phyloP scores from a whole-genome alignment of 2,329 filamentous ascomycete genomes.

The Pseudocercospora fijiensis region DNA sequence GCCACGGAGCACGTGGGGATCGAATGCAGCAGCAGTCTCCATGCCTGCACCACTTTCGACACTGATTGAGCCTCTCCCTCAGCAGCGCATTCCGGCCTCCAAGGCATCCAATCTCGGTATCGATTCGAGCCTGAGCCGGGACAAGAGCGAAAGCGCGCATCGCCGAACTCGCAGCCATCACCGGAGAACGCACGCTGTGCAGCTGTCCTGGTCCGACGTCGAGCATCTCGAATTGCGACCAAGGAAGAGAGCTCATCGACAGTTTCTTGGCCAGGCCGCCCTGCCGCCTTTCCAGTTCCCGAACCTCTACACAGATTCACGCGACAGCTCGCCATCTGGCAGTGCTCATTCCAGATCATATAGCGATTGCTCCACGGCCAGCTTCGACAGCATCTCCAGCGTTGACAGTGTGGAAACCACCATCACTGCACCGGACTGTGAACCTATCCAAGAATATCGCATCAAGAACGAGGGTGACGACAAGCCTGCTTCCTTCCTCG shows the following conservation, averaged over 20 bases:
- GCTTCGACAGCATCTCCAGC: constrained; percentile 5
- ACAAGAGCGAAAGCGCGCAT: neutral
- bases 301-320: neutral
- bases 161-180: constrained; percentile 3
- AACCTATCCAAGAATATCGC: neutral
- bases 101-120: neutral
- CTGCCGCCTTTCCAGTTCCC: constrained; percentile 3
- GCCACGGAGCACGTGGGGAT: neutral
- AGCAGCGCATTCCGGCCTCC: neutral
- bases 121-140: neutral
- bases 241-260: neutral
- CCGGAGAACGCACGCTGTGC: neutral
- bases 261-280: neutral
- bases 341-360: neutral
- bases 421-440: constrained; percentile 1
- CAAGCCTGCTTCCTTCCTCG: neutral
- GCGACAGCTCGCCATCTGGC: neutral
- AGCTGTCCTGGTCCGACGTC: constrained; percentile 1
- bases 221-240: neutral
- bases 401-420: neutral
- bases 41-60: constrained; percentile 1
- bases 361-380: neutral
- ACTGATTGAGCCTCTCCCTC: neutral
- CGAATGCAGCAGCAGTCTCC: neutral
- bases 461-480: neutral